Base-by-base conservation (phyloP, 2,329 filamentous ascomycete species). In the Alternaria arborescens region DNA sequence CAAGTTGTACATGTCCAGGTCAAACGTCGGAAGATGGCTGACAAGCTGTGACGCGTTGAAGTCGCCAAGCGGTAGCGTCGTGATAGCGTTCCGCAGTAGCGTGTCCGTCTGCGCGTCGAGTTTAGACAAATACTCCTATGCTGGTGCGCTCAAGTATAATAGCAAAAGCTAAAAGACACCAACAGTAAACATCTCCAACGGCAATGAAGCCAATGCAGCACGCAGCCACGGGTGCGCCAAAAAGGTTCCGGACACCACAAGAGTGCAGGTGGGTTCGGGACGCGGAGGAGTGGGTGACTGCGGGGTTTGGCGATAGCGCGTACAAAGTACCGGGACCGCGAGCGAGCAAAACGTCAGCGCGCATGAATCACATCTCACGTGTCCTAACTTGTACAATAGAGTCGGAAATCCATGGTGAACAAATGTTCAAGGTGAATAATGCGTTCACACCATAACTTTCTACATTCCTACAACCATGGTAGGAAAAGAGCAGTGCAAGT, bases 231-330 rank as follows among this genome's bases (percentile, higher is more conserved):
- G 50, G 36, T 26, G 5, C n/a, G 30, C 46, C 28, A 38, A 52
- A n/a, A 22, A 22, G 4, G 41, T 41, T 36, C 48, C 43, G 41
- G 34, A n/a, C 47, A 38, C 40, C 34, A 32, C 30, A 52, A 52
- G 36, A 38, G 53, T 34, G 53, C 50, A 60, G 36, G 57, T 43
- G 56, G 56, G 46, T 28, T 52, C 18, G 41, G 10, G 3, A 53
- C 44, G 53, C 38, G 46, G 40, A 57, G 47, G 41, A 34, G 34
- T 47, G 58, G 47, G 41, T 52, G 55, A 54, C 58, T 67, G 66
- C 60, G 66, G 64, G 66, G 66, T 67, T 55, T 36, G 12, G 32
- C 32, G 32, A 55, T 60, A 60, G 57, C 57, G 58, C 42, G 53
- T 48, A 36, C 44, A 24, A 52, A 20, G 55, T 43, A 12, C 32